A percentile compares a stretch with the other conserved stretches of the same genome.
phyloP scores from a whole-genome alignment of 2,329 filamentous ascomycete species.

The Drechslerella coelobrocha region DNA sequence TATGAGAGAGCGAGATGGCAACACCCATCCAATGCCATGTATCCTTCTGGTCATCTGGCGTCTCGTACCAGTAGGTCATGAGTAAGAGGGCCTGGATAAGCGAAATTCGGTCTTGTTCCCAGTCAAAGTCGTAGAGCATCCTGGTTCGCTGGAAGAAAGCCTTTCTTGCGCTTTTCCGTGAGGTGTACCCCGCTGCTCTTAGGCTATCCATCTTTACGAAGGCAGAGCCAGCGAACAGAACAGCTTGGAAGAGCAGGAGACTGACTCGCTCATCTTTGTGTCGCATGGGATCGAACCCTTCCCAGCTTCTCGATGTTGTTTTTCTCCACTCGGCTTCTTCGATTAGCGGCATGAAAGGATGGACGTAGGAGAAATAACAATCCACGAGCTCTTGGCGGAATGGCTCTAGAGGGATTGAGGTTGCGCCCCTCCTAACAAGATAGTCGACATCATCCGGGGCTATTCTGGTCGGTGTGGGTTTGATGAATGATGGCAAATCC shows the following conservation, averaged over 20 bases:
- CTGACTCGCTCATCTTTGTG: constrained; percentile 74
- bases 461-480: constrained; percentile 77
- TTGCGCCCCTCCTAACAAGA: constrained; percentile 80
- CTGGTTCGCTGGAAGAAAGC: constrained; percentile 88
- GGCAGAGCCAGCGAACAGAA: constrained; percentile 91
- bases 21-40: constrained; percentile 99
- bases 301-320: constrained; percentile 68
- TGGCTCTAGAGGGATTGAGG: constrained; percentile 73
- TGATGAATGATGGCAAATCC: constrained; percentile 73
- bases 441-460: constrained; percentile 82
- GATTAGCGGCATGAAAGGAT: constrained; percentile 91
- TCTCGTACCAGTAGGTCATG: constrained; percentile 98
- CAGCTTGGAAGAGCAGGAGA: constrained; percentile 86
- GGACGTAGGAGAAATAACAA: constrained; percentile 85
- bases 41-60: constrained; percentile 94
- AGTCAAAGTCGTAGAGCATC: constrained; percentile 92
- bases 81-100: constrained; percentile 86
- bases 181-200: constrained; percentile 76
- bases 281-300: constrained; percentile 61
- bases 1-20: constrained; percentile 88
- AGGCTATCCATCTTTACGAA: constrained; percentile 83
- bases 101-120: constrained; percentile 85
- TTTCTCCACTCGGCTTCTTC: constrained; percentile 69
- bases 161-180: constrained; percentile 81
- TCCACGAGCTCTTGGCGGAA: constrained; percentile 82